Base-by-base conservation (phyloP, 2,329 filamentous ascomycete genomes). In the Penicillium sp. region DNA sequence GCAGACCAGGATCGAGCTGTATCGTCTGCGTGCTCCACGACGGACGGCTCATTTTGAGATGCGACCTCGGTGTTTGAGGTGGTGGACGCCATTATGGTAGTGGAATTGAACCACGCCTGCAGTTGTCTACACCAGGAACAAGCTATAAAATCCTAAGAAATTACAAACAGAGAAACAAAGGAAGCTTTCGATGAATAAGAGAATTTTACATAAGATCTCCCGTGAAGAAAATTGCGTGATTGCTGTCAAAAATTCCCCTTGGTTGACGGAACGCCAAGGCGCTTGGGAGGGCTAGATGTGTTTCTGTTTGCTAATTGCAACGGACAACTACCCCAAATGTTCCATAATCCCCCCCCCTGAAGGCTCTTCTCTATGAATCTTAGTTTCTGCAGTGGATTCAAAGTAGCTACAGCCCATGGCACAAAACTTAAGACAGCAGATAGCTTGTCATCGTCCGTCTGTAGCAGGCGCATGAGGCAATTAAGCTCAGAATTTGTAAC, bases 61-160 rank as follows among this genome's bases (percentile, higher is more conserved):
- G 19, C 48, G 1, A 27, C 35, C 48, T 50, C 48, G 42, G 50
- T 23, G 21, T 29, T 52, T 26, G 42, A 43, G 21, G 14, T 16
- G 19, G 26, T 44, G 21, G 50, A 52, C 26, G 50, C 50, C 50
- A 52, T 52, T 35, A 44, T 44, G 39, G 50, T 31, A 31, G 50
- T 52, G 37, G 37, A 52, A 16, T 52, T 33, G 50, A 52, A 52
- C 37, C 50, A 52, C 50, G 11, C 16, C 14, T 19, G 35, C 23
- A n/a, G 16, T 31, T 26, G 21, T 51, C 49, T 45, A 33, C n/a
- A 23, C 33, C 31, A 19, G 7, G 19, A 42, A 25, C 13, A 19
- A 50, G 21, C 19, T 25, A 31, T 14, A 21, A 16, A 23, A 6
- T 27, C 10, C 11, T 3, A 19, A 42, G 21, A 19, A 25, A 11